Evolutionary conservation across 2,329 filamentous ascomycete species (phyloP).

Genomic region (Exophiala sideris): DNA sequence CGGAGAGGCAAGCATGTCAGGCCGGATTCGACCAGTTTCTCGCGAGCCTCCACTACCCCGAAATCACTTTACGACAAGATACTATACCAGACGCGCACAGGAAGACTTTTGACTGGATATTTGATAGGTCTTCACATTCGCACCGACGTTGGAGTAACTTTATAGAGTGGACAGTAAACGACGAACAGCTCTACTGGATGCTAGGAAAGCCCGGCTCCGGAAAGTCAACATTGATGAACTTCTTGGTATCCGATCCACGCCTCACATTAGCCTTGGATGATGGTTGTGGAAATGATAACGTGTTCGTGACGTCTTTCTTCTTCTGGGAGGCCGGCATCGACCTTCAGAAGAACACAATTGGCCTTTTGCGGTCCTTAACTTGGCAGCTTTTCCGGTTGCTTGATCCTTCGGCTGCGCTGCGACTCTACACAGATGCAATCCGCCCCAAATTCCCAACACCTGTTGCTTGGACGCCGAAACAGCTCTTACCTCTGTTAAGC

Average conservation of each 20-base stretch:
- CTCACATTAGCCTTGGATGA: too few relatives aligned
- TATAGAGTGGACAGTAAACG: not conserved
- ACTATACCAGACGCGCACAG: not conserved
- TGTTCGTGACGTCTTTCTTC: not conserved
- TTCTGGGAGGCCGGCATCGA: constrained; percentile 2
- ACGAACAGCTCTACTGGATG: not conserved
- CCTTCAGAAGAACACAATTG: constrained; percentile 3
- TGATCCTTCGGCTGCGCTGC: too few relatives aligned
- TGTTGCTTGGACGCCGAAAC: not conserved
- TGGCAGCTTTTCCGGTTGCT: too few relatives aligned
- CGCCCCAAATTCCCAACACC: too few relatives aligned
- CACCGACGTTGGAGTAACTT: too few relatives aligned
- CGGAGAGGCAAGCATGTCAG: too few relatives aligned
- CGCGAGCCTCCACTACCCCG: constrained; percentile 1
- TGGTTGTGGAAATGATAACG: too few relatives aligned
- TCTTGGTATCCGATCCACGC: not conserved
- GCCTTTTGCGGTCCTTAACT: not conserved
- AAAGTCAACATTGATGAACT: constrained; percentile 13
- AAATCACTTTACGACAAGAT: constrained; percentile 1
- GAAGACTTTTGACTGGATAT: constrained; percentile 6
- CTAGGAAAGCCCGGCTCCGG: constrained; percentile 3
- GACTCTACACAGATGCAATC: too few relatives aligned
- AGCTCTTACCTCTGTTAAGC: not conserved
- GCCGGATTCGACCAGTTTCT: not conserved
- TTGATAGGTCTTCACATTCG: too few relatives aligned